Conservation (phyloP, 2,329 filamentous ascomycete species). For the Stagonosporopsis cucurbitacearum region DNA sequence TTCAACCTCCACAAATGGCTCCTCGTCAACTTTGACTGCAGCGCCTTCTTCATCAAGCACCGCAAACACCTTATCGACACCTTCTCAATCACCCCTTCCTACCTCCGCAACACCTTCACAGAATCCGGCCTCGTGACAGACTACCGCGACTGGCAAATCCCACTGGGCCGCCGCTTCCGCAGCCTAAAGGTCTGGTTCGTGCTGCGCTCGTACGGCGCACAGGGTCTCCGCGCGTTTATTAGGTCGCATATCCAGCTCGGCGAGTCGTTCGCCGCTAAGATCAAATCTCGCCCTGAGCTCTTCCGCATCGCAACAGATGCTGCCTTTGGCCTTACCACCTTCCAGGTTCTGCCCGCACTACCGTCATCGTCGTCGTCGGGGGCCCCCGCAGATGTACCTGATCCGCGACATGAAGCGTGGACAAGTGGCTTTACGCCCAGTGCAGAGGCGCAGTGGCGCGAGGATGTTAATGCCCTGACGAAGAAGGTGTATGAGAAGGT, state of each 20-base stretch:
- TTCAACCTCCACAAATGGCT: conserved; percentile 99
- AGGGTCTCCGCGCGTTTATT: conserved; percentile 77
- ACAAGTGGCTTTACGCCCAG: conserved; percentile 44
- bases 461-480: conserved; percentile 71
- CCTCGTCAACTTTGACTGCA: conserved; percentile 86
- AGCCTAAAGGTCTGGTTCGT: conserved; percentile 96
- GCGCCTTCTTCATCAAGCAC: conserved; percentile 78
- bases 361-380: conserved; percentile 22
- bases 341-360: conserved; percentile 59
- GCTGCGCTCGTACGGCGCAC: conserved; percentile 78
- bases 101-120: conserved; percentile 81
- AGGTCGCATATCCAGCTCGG: conserved; percentile 71
- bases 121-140: conserved; percentile 87
- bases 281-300: conserved; percentile 68
- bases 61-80: conserved; percentile 79
- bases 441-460: conserved; percentile 51
- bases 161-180: conserved; percentile 86
- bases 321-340: conserved; percentile 80
- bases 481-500: conserved; percentile 77
- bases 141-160: conserved; percentile 97
- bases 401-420: conserved; percentile 42
- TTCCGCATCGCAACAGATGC: conserved; percentile 79
- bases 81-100: conserved; percentile 78
- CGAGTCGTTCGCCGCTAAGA: conserved; percentile 69
- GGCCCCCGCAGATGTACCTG: conserved; percentile 27